Evolutionary conservation across 306 rosid species (phyloP).

Genomic region (Hippophae rhamnoides): DNA sequence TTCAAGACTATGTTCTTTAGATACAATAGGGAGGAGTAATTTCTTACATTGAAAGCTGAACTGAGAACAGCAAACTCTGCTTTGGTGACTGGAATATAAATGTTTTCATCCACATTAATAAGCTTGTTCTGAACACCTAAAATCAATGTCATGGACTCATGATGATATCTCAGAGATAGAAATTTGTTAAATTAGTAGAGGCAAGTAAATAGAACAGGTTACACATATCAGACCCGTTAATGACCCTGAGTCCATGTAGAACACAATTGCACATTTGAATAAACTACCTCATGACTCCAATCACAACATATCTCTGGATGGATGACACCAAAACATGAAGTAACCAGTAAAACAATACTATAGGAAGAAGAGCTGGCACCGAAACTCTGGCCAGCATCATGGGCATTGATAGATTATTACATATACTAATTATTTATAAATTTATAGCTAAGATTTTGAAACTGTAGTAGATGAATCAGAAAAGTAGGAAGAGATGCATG

Average conservation of each 20-base stretch:
- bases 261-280: constrained; percentile 8
- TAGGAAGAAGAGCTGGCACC: background rate
- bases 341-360: background rate
- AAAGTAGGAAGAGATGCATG: background rate
- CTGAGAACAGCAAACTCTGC: constrained; percentile 72
- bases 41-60: constrained; percentile 68
- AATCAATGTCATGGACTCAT: constrained; percentile 19
- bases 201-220: background rate
- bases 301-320: background rate
- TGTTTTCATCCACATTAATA: constrained; percentile 56
- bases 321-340: background rate
- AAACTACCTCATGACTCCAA: background rate
- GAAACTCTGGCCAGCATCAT: background rate
- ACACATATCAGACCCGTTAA: background rate
- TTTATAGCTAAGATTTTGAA: background rate
- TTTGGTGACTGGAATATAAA: constrained; percentile 67
- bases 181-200: background rate
- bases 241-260: background rate
- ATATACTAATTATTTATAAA: background rate
- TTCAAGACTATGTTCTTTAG: background rate
- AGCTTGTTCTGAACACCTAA: constrained; percentile 82
- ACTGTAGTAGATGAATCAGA: background rate
- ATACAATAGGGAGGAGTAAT: background rate
- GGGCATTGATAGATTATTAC: background rate
- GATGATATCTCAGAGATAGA: background rate